phyloP scores from a whole-genome alignment of 2,329 filamentous ascomycete genomes.

The Diplodia scrobiculata region DNA sequence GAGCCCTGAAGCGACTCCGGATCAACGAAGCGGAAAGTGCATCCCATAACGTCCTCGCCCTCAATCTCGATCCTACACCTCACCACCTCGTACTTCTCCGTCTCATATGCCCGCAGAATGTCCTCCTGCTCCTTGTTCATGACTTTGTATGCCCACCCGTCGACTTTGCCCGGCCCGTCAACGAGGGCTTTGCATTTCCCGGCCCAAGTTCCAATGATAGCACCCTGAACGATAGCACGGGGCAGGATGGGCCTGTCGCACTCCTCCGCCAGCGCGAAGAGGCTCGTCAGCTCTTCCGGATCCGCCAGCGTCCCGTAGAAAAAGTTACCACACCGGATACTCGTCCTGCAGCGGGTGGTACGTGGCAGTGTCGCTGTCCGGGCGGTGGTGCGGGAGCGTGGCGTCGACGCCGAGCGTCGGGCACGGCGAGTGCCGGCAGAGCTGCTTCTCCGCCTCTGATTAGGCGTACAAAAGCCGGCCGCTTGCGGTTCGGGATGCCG shows the following conservation, averaged over 20 bases:
- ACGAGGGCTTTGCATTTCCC: conserved; percentile 48
- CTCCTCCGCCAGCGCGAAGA: conserved; percentile 28
- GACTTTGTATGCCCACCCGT: conserved; percentile 42
- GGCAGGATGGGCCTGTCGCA: background rate
- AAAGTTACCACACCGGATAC: conserved; percentile 48
- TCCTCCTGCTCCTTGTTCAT: conserved; percentile 40
- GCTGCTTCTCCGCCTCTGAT: conserved; percentile 36
- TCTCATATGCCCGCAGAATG: conserved; percentile 44
- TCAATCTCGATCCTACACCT: conserved; percentile 39
- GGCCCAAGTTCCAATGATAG: conserved; percentile 42
- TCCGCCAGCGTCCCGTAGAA: conserved; percentile 46
- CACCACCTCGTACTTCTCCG: conserved; percentile 45
- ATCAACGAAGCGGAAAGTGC: conserved; percentile 36
- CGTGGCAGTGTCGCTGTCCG: background rate
- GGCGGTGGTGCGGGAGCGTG: conserved; percentile 39
- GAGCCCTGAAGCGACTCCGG: too few relatives aligned
- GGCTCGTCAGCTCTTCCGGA: conserved; percentile 38
- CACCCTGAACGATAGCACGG: conserved; percentile 31
- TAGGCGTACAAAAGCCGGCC: conserved; percentile 37
- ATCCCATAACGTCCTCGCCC: conserved; percentile 31
- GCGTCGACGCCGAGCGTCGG: conserved; percentile 35
- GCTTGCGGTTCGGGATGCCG: conserved; percentile 28
- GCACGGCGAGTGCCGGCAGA: conserved; percentile 33
- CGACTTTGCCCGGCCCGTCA: conserved; percentile 34
- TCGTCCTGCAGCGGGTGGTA: conserved; percentile 36